Base-by-base conservation (phyloP, 2,329 filamentous ascomycete species). In the Clonostachys rhizophaga region DNA sequence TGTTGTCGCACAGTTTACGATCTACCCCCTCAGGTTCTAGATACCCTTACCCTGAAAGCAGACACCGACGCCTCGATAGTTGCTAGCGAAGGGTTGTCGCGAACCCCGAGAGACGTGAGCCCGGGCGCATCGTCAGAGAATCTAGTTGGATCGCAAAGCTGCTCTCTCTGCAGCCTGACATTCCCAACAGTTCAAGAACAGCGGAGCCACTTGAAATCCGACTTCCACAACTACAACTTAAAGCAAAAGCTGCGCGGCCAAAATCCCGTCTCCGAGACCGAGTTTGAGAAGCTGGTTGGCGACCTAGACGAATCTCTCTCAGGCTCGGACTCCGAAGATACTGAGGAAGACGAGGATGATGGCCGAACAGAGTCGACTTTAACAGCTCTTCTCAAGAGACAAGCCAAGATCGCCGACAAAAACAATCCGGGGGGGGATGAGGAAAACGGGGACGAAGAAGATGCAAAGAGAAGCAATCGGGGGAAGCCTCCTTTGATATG, bases 201-300 rank as follows among this genome's bases (percentile, higher is more conserved):
- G 62, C 81, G 89, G 51, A 79, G 82, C 49, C 94, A 99, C 67
- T 83, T 89, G 49, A 87, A 89, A 58, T 96, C 92, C 10, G 94
- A 99, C 60, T 76, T 95, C 43, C 94, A 99, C 65, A 81, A 86
- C 54, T 99, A 96, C 70, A 99, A 99, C 63, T 70, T 97, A 51
- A 97, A 96, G 68, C 88, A 92, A 62, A 95, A 89, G 71, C 71
- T 96, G 48, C 83, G 89, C 42, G 89, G 89, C 0, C 75, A 77
- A 49, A 78, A 76, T 10, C 68, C 88, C 0, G 86, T 96, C 2
- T 81, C 82, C 2, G 94, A 99, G 60, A 65, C 62, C 8, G 91
- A 96, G 34, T 99, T 99, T 55, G 89, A 94, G 62, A 89, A 86
- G 61, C 76, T 96, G 7, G 76, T 97, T 8, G 89, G 84, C 35